Base-by-base conservation (phyloP, 176 grass and related monocot genomes). In the Oryza punctata region DNA sequence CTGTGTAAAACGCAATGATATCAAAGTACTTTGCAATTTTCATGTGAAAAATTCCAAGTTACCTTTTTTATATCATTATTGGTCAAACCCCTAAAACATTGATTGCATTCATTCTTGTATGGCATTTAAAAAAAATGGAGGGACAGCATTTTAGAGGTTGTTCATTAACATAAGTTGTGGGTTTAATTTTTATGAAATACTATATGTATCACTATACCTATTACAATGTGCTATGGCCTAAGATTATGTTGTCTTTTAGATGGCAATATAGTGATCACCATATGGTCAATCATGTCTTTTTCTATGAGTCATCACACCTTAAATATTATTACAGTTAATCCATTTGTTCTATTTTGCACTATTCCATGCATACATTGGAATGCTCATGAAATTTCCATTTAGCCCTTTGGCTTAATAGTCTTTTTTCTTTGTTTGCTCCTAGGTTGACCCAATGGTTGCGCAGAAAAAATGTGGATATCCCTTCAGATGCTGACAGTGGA, bases 391-490 rank as follows among this genome's bases (percentile, higher is more conserved):
- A 29, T 47, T 75, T 81, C 52, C 4, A 4, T 38, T 29, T 35
- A 40, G 45, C 45, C 18, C n/a, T 82, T 78, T 93, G 84, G 82
- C 75, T 69, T 33, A 76, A 13, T 54, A 33, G 21, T 63, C 44
- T 21, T 6, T 2, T 40, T 65, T 86, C 75, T 3, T 12, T 86
- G 44, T 60, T 40, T 87, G 44, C 70, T 79, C 23, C 68, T 60
- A 96, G 97, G 97, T 91, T 99, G 84, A 41, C 65, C 75, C 91
- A 94, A 65, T 99, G 97, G 97, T 35, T 99, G 81, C 88, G 91
- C 32, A 99, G 88, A 64, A 99, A 99, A 89, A 92, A 89, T 87
- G 65, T 84, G 67, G 93, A 99, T 76, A 87, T 69, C 65, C 77
- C 82, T 78, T 90, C 85, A 64, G 91, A 92, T 77, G 84, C 27